A percentile compares a stretch with the other conserved stretches of the same genome.
phyloP scores from a whole-genome alignment of 139 green algal species.

The Helicosporidium sp. region DNA sequence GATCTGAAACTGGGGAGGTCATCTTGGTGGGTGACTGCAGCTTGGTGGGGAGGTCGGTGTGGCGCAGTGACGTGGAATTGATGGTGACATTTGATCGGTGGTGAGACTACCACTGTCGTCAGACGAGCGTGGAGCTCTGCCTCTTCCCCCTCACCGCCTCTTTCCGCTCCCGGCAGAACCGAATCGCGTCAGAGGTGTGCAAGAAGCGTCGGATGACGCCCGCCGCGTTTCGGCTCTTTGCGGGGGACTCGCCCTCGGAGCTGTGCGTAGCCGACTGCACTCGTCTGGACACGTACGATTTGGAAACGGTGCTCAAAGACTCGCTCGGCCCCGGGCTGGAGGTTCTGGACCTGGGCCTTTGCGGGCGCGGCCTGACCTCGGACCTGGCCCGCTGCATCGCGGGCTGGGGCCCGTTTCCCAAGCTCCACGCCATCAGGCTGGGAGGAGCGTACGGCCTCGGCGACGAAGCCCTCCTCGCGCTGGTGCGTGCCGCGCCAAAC shows the following conservation, averaged over 20 bases:
- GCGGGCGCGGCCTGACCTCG: slow-evolving; percentile 37
- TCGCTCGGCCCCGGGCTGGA: slow-evolving; percentile 18
- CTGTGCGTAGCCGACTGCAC: slow-evolving; percentile 4
- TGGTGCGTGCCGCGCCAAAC: slow-evolving; percentile 12
- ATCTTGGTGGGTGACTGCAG: background rate
- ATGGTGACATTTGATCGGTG: slow-evolving; percentile 3
- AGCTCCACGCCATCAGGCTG: slow-evolving; percentile 21
- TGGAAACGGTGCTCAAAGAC: slow-evolving; percentile 22
- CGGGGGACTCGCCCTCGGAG: background rate
- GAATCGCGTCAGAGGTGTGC: slow-evolving; percentile 25
- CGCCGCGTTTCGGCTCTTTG: slow-evolving; percentile 26
- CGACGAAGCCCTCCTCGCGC: slow-evolving; percentile 22
- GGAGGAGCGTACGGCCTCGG: slow-evolving; percentile 35
- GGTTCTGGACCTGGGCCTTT: slow-evolving; percentile 35
- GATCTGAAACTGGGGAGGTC: background rate
- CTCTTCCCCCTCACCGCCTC: background rate
- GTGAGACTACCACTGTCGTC: background rate
- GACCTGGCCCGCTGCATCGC: slow-evolving; percentile 14
- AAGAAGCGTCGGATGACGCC: slow-evolving; percentile 17
- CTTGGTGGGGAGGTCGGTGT: slow-evolving; percentile 1
- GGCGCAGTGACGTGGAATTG: no score
- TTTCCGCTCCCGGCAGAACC: background rate
- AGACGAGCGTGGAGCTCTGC: no score
- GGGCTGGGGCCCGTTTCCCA: background rate
- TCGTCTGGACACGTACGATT: background rate